Evolutionary conservation across 2,329 filamentous ascomycete genomes (phyloP).

Genomic region (Alternaria solani): DNA sequence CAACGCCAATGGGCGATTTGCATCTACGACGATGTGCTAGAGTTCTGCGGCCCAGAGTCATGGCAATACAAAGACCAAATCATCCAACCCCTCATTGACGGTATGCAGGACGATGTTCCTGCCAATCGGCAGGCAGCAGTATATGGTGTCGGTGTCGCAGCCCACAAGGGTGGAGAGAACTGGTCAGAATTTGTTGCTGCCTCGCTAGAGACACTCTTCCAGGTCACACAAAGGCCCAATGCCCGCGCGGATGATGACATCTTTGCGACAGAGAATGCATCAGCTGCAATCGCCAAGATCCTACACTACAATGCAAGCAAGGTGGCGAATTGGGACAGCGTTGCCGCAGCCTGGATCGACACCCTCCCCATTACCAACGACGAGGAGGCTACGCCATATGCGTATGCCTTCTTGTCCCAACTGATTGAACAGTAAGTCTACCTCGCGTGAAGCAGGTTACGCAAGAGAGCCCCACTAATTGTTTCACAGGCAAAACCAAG

Average conservation of each 20-base stretch:
- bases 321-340: constrained; percentile 76
- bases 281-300: constrained; percentile 95
- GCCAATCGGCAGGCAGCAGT: constrained; percentile 95
- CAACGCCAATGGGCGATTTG: constrained; percentile 99
- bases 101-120: constrained; percentile 83
- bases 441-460: neutral
- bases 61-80: constrained; percentile 88
- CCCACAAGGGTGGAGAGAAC: constrained; percentile 84
- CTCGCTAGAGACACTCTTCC: constrained; percentile 82
- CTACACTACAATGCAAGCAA: constrained; percentile 85
- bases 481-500: constrained; percentile 77
- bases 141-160: constrained; percentile 94
- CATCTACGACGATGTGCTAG: constrained; percentile 97
- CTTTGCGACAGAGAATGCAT: constrained; percentile 97
- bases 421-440: constrained; percentile 89
- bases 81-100: constrained; percentile 83
- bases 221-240: constrained; percentile 80
- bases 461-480: neutral
- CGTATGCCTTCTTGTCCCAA: constrained; percentile 89
- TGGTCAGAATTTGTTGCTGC: constrained; percentile 90
- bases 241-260: constrained; percentile 91
- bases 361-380: constrained; percentile 93
- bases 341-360: constrained; percentile 86
- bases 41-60: constrained; percentile 91
- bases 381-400: constrained; percentile 95